Conservation (phyloP, 805 yeast genomes). For the Candida namnaoensis region DNA sequence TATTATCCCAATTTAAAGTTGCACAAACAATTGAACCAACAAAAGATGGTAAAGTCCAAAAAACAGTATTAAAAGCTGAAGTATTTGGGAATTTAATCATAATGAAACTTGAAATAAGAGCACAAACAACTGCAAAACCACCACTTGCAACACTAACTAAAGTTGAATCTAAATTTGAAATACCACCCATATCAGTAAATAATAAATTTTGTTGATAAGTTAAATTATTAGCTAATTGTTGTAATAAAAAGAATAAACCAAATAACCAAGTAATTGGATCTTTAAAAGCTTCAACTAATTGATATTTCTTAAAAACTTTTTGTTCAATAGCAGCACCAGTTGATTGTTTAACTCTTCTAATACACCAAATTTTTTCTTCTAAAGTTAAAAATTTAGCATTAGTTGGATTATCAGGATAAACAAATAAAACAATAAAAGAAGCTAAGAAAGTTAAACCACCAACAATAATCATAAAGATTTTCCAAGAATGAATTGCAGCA, state of each 20-base stretch:
- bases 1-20: conserved; percentile 33
- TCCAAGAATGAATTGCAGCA: conserved; percentile 33
- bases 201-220: conserved; percentile 44
- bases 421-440: conserved; percentile 22
- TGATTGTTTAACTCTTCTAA: conserved; percentile 29
- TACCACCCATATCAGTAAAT: conserved; percentile 36
- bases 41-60: conserved; percentile 34
- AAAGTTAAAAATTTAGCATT: conserved; percentile 35
- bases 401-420: conserved; percentile 52
- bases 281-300: conserved; percentile 31
- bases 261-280: conserved; percentile 33
- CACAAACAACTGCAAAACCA: conserved; percentile 35
- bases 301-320: conserved; percentile 32
- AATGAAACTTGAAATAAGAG: conserved; percentile 27
- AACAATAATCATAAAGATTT: conserved; percentile 43
- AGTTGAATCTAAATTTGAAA: conserved; percentile 35
- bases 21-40: conserved; percentile 37
- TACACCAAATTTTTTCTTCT: conserved; percentile 44
- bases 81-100: conserved; percentile 25
- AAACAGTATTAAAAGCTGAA: conserved; percentile 27
- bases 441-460: conserved; percentile 44
- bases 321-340: conserved; percentile 34
- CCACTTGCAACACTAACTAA: conserved; percentile 46
- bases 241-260: conserved; percentile 28
- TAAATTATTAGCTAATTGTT: conserved; percentile 43